Evolutionary conservation across 2,329 filamentous ascomycete genomes (phyloP).

Genomic region (Microsporum audouinii): DNA sequence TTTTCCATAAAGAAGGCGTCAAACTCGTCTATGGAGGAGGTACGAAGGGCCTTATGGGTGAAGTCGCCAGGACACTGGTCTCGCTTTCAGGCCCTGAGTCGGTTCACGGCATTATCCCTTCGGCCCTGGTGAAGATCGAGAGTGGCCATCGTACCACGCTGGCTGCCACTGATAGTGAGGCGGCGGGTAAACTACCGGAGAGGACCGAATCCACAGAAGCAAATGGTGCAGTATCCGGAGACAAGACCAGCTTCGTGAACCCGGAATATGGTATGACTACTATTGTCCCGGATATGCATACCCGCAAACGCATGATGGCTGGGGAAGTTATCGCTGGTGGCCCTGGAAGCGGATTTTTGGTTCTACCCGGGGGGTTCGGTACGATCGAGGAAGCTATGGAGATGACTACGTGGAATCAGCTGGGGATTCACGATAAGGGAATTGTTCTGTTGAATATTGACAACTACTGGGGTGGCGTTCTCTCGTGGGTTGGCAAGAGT

Average conservation of each 20-base stretch:
- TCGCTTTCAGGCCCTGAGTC: conserved; percentile 64
- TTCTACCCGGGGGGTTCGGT: conserved; percentile 78
- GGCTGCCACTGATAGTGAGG: conserved; percentile 27
- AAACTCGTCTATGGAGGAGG: conserved; percentile 89
- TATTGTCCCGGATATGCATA: conserved; percentile 91
- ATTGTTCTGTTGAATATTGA: conserved; percentile 78
- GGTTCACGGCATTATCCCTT: conserved; percentile 90
- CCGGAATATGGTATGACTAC: conserved; percentile 67
- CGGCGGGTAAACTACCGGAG: conserved; percentile 37
- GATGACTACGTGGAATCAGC: conserved; percentile 86
- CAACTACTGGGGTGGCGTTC: conserved; percentile 81
- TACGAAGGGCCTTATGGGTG: conserved; percentile 90
- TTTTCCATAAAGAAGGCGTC: conserved; percentile 66
- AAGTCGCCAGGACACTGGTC: conserved; percentile 76
- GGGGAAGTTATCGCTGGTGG: conserved; percentile 71
- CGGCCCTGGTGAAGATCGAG: conserved; percentile 69
- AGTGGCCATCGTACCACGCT: conserved; percentile 20
- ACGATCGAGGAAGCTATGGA: conserved; percentile 96
- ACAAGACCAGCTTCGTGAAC: conserved; percentile 20
- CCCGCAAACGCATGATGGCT: conserved; percentile 88
- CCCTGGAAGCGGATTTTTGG: conserved; percentile 77
- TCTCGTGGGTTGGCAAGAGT: conserved; percentile 68
- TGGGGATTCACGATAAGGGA: conserved; percentile 75
- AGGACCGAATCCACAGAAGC: conserved; percentile 29
- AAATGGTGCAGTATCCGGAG: conserved; percentile 42